These are phyloP conservation scores for Elsinoe arachidis DNA, from an alignment of 2,329 filamentous ascomycete species.

Conservation along the genomic window DNA sequence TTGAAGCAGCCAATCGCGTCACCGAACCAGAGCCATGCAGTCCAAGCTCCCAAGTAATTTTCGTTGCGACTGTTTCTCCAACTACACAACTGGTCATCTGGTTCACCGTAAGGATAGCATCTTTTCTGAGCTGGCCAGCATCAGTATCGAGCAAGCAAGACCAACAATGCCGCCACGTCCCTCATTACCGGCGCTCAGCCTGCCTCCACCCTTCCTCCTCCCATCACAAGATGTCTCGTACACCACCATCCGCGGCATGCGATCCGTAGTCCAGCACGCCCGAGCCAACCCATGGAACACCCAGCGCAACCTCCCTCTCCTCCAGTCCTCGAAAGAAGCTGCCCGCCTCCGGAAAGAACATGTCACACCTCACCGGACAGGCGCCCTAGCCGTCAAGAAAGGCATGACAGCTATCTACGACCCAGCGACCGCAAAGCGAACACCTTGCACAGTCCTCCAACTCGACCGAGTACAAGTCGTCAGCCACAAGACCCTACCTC, in stretches of 20 bases:
- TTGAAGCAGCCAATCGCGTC: conserved; percentile 12
- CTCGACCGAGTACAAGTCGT: conserved; percentile 87
- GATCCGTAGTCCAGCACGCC: conserved; percentile 47
- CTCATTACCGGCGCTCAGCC: conserved; percentile 19
- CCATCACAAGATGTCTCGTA: conserved; percentile 21
- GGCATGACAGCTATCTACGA: conserved; percentile 93
- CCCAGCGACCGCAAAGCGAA: conserved; percentile 62
- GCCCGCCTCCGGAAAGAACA: conserved; percentile 51
- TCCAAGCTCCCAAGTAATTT: conserved; percentile 10
- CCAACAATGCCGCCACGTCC: conserved; percentile 23
- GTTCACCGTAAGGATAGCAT: not conserved
- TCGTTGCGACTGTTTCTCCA: conserved; percentile 2
- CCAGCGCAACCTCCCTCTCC: conserved; percentile 40
- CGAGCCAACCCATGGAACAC: conserved; percentile 46
- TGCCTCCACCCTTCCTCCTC: conserved; percentile 28
- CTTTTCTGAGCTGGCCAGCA: not conserved
- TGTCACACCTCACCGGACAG: conserved; percentile 60
- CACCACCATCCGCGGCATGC: conserved; percentile 39
- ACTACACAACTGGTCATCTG: not conserved
- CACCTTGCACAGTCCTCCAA: conserved; percentile 85
- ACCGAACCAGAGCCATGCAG: conserved; percentile 8
- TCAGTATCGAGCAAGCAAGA: not conserved
- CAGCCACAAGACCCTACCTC: conserved; percentile 68
- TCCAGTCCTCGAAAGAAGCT: conserved; percentile 49
- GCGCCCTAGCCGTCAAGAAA: conserved; percentile 80